Evolutionary conservation across 495 filamentous ascomycete species (phyloP).

Genomic region (Tetracladium setigerum): DNA sequence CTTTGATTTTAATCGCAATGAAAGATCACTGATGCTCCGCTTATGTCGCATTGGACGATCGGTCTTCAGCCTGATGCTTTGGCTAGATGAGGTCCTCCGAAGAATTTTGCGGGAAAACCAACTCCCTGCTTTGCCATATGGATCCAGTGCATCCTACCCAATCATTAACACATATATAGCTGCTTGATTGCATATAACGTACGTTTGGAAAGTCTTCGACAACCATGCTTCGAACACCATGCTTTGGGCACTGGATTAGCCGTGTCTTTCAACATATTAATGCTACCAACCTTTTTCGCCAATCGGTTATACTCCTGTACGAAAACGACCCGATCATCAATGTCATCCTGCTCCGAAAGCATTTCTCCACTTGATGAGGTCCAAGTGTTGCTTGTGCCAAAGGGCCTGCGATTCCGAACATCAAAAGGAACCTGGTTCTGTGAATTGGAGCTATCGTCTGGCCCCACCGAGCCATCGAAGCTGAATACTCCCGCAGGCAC

Average conservation of each 20-base stretch:
- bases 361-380: constrained; percentile 13
- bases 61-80: constrained; percentile 21
- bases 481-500: no score
- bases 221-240: constrained; percentile 16
- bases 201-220: neutral
- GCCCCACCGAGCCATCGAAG: no score
- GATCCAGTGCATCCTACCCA: neutral
- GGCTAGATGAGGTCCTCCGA: constrained; percentile 21
- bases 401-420: neutral
- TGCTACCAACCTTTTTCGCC: constrained; percentile 35
- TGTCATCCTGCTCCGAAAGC: constrained; percentile 30
- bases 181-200: neutral
- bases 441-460: no score
- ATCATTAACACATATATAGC: neutral
- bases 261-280: neutral
- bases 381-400: constrained; percentile 19
- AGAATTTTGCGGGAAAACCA: constrained; percentile 29
- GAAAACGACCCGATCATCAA: constrained; percentile 31
- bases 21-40: constrained; percentile 43
- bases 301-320: constrained; percentile 47
- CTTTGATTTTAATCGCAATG: constrained; percentile 38
- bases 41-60: constrained; percentile 28
- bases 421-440: neutral
- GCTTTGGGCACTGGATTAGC: constrained; percentile 6
- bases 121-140: constrained; percentile 10